Conservation (phyloP, 2,329 filamentous ascomycete species). For the Trichoderma sp. region DNA sequence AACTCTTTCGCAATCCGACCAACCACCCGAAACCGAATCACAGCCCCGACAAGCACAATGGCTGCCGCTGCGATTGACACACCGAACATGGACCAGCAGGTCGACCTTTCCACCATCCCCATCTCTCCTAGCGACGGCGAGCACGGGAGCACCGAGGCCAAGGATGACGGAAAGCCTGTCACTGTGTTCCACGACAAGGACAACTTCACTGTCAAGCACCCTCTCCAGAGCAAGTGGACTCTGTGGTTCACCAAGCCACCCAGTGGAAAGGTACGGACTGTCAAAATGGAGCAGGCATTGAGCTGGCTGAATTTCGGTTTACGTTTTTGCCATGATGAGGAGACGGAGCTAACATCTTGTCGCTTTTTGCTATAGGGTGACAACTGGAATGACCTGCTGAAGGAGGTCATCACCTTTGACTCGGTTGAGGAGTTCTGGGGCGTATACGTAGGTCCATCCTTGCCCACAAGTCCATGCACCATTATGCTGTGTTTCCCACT, state of each 20-base stretch:
- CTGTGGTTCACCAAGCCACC: constrained; percentile 99
- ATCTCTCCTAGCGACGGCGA: constrained; percentile 61
- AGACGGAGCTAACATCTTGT: background rate
- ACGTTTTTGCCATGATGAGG: background rate
- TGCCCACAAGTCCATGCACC: background rate
- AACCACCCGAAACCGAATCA: background rate
- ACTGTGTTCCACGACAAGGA: constrained; percentile 98
- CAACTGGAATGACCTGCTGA: constrained; percentile 97
- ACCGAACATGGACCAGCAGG: constrained; percentile 50
- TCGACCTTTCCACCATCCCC: constrained; percentile 67
- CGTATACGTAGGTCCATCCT: constrained; percentile 74
- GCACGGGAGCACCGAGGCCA: constrained; percentile 42
- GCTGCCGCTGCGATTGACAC: constrained; percentile 36
- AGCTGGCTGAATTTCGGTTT: background rate
- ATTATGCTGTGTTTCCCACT: background rate
- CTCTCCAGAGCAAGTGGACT: constrained; percentile 95
- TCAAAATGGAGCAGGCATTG: background rate
- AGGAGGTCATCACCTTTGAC: constrained; percentile 98
- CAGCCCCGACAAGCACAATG: constrained; percentile 31
- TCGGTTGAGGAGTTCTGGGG: constrained; percentile 99
- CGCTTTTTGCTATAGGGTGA: constrained; percentile 62
- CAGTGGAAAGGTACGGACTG: constrained; percentile 73
- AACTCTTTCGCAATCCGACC: background rate
- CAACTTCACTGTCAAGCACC: constrained; percentile 99
- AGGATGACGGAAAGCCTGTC: constrained; percentile 62